Base-by-base conservation (phyloP, 2,329 filamentous ascomycete genomes). In the Cladophialophora yegresii region DNA sequence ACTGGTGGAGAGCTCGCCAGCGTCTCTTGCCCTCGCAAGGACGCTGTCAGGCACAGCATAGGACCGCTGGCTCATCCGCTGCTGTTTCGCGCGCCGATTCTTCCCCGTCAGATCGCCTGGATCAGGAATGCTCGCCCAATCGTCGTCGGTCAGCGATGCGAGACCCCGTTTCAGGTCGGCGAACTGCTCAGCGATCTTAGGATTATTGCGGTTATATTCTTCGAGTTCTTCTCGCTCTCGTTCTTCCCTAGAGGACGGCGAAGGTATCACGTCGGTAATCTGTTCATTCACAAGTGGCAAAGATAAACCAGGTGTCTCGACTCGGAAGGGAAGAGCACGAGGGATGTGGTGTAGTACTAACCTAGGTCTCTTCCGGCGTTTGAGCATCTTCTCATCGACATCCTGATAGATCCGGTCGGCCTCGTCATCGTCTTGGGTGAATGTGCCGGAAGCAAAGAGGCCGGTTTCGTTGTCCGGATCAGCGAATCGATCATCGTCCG, bases 31-130 rank as follows among this genome's bases (percentile, higher is more conserved):
- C 7, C 92, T 90, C 0, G 93, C 92, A 61, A 99, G 83, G 6
- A 99, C 95, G 73, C 92, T 96, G 77, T 99, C 95, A 0, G 95
- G 96, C 0, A 99, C 95, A 3, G 93, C 95, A 76, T 99, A 99
- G 78, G 96, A 97, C 54, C 91, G 82, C 75, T 95, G 88, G 58
- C 90, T 87, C 70, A 90, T 81, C 53, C 92, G 91, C 77, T 96
- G 89, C 77, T 96, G 89, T 74, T 93, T 92, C 69, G 86, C 88
- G 67, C 95, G 84, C 75, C 92, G 86, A 72, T 96, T 96, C 80
- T 95, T 96, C 69, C 95, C 93, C 0, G 95, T 99, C 76, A 98
- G 84, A 77, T 99, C 95, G 72, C 96, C 95, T 36, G 97, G 93
- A 73, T 99, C 96, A 4, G 95, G 96, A 47, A 99, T 83, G 72